Evolutionary conservation across 2,329 filamentous ascomycete genomes (phyloP).

Genomic region (Paracoccidioides brasiliensis): DNA sequence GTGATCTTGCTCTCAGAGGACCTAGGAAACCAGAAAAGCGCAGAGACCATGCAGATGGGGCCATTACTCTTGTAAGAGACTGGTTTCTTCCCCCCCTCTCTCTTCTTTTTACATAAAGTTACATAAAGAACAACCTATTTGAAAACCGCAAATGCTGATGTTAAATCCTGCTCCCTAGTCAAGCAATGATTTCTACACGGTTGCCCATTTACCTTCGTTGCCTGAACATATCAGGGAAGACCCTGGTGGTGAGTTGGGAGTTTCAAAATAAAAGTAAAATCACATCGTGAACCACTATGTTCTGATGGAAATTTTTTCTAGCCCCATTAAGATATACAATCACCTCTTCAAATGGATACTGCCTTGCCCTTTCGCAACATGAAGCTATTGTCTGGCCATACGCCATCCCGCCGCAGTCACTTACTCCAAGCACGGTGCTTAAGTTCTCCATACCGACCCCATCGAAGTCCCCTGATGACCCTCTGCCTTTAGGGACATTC

Average conservation of each 20-base stretch:
- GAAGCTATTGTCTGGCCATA: slow-evolving; percentile 90
- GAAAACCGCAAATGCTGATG: neutral
- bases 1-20: slow-evolving; percentile 25
- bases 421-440: slow-evolving; percentile 54
- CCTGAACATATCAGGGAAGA: slow-evolving; percentile 62
- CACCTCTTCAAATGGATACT: slow-evolving; percentile 54
- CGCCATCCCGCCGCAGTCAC: slow-evolving; percentile 33
- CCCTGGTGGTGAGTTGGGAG: slow-evolving; percentile 40
- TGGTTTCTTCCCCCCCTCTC: neutral
- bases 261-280: neutral
- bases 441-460: slow-evolving; percentile 66
- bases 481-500: slow-evolving; percentile 69
- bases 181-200: slow-evolving; percentile 70
- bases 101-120: neutral
- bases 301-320: slow-evolving; percentile 20
- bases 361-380: slow-evolving; percentile 64
- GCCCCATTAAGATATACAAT: slow-evolving; percentile 54
- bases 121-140: too few relatives aligned
- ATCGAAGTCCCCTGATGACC: slow-evolving; percentile 52
- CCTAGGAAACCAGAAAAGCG: slow-evolving; percentile 26
- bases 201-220: slow-evolving; percentile 70
- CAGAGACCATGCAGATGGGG: slow-evolving; percentile 19
- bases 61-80: slow-evolving; percentile 25
- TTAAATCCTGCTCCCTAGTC: slow-evolving; percentile 41
- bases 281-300: slow-evolving; percentile 5